Base-by-base conservation (phyloP, 2,329 filamentous ascomycete species). In the Mycosphaerella arachidis region DNA sequence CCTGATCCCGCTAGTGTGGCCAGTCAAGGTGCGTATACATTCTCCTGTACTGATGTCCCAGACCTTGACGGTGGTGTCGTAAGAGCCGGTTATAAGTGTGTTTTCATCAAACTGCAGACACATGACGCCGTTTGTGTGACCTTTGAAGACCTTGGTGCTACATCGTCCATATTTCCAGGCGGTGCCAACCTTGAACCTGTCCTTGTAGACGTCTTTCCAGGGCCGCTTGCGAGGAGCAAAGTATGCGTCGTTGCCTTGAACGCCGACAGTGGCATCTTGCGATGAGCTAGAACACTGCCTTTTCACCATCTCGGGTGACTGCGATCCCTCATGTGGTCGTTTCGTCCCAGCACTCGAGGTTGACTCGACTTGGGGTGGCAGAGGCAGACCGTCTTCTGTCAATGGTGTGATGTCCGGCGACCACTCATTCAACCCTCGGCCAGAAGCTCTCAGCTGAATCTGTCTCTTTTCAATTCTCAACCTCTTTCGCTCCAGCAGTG, bases 131-230 rank as follows among this genome's bases (percentile, higher is more conserved):
- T 97, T 97, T 10, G 85, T 87, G 74, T 97, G 88, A 1, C 92
- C 93, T 67, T 87, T 88, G 74, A 99, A 91, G 12, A 89, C 85
- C 71, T 88, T 92, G 66, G 90, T 88, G 6, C 87, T 87, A 76
- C 89, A 97, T 40, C 93, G 86, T 4, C 94, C 93, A 65, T 96
- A 92, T 74, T 96, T 96, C 94, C 94, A 99, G 74, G 97, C 97
- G 61, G 88, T 94, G 55, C 94, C 93, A 52, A 99, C 92, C 73
- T 93, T 94, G 81, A 93, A 97, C 16, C 91, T 86, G 73, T 97
- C 93, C 64, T 91, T 90, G 78, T 99, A 99, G 1, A 99, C 91
- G 62, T 96, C 92, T 75, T 99, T 99, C 94, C 94, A 99, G 0
- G 89, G 92, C 31, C 91, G 77, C 63, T 77, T 77, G 24, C 76